Evolutionary conservation across 495 filamentous ascomycete species (phyloP), one percentile per base, ranked within the genome.

Genomic region (Tuber melanosporum): DNA sequence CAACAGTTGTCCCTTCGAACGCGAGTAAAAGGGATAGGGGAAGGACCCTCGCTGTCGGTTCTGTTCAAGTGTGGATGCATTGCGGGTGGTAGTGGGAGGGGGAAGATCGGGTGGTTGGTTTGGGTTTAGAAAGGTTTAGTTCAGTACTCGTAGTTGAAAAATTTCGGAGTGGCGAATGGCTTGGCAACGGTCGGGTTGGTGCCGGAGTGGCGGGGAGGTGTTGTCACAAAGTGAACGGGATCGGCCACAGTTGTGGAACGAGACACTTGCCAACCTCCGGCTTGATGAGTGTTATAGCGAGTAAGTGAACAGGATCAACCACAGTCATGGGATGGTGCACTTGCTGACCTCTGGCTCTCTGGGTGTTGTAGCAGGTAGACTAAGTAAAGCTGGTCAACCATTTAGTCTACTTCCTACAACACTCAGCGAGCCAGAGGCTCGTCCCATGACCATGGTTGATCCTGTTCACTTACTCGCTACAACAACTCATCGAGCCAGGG

Each of bases 41-140:
- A 86, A 86, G 43, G 88, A 97, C 95, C 94, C 84, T 86, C 86
- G 79, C 97, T 97, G 82, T 97, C 89, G 78, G 94, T 92, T 41
- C 93, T 97, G 82, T 98, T 94, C 6, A 99, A 86, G 85, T 97
- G 94, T 41, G 95, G 95, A 92, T 99, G 95, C 95, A 99, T 99
- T 71, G 85, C 90, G 74, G 52, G 26, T 19, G 57, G 14, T 17
- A 19, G 45, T 41, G n/a, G 15, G 57, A 12, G 57, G 14, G 26
- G n/a, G 52, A 62, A 26, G 52, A 32, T 26, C n/a, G n/a, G 52
- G 26, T 62, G 52, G 26, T 62, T 62, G 52, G 26, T 62, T 62
- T 32, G n/a, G 52, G 52, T 32, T 52, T 62, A 14, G 57, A 12
- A 66, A 1, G 12, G 26, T 32, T 32, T 36, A 3, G 57, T 36